These are phyloP conservation scores for Aspergillus hancockii DNA, from an alignment of 495 filamentous ascomycete genomes.

Conservation along the genomic window DNA sequence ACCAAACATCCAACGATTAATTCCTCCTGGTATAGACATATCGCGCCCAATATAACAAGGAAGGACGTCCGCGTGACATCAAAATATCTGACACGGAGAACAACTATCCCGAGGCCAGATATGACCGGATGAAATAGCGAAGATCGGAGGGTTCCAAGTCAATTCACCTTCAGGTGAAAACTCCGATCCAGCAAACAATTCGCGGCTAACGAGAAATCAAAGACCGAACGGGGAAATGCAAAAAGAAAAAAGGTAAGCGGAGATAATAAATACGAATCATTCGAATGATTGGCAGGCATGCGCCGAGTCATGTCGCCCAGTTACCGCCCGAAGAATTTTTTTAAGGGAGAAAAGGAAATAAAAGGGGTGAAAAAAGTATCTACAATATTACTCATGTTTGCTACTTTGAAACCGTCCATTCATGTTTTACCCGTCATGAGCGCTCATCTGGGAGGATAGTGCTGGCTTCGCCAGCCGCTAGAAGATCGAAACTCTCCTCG, in stretches of 20 bases:
- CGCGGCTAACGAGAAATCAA: constrained; percentile 7
- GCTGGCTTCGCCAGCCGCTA: constrained; percentile 49
- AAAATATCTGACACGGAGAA: constrained; percentile 13
- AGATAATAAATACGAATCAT: not conserved
- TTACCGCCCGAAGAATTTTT: constrained; percentile 3
- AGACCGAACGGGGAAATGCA: constrained; percentile 6
- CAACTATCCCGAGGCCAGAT: constrained; percentile 14
- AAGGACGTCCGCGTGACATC: constrained; percentile 1
- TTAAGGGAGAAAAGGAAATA: not conserved
- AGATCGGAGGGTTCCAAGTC: constrained; percentile 2
- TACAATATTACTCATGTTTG: constrained; percentile 14
- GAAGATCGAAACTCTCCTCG: constrained; percentile 65
- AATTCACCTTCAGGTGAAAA: not conserved
- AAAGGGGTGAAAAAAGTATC: not conserved
- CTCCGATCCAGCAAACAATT: constrained; percentile 3
- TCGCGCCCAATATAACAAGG: not conserved
- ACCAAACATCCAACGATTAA: not conserved
- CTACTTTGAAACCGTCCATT: constrained; percentile 6
- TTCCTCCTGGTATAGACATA: constrained; percentile 2
- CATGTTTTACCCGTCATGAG: constrained; percentile 15
- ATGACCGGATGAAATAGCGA: constrained; percentile 15
- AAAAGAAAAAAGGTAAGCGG: constrained; percentile 15
- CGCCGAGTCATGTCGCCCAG: constrained; percentile 21
- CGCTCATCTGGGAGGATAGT: constrained; percentile 34
- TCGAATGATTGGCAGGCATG: constrained; percentile 8